Evolutionary conservation across 345 rosid genomes (phyloP), one percentile per base, ranked within the genome.

Genomic region (Crucihimalaya himalaica): DNA sequence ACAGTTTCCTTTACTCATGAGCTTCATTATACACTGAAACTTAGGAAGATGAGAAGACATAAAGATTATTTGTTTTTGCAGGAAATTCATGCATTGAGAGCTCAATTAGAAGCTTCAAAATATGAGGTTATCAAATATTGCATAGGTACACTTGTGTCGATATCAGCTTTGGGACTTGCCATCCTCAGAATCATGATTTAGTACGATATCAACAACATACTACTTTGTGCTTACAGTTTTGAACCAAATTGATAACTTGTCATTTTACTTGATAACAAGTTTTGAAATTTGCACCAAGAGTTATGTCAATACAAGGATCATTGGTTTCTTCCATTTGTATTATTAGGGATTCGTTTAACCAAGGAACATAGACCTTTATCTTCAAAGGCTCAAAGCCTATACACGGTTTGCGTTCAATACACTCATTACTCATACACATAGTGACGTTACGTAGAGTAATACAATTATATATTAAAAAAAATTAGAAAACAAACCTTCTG

Each of bases 81-180:
- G 97, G 98, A 94, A 85, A 91, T 89, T 78, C 96, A 94, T 80
- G 80, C 86, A 6, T 63, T 89, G 74, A 83, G 98, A 78, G 97
- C 98, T 39, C 95, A 88, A 19, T 42, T 94, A 72, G 98, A 94
- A 85, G 92, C 88, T 48, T 89, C 95, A 14, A 89, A 94, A 64
- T 89, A 89, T 23, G 98, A 94, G 46, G 96, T 88, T 15, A 89
- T 91, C 70, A 94, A 91, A 76, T 94, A 94, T 76, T 94, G 98
- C 86, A 86, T 94, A 13, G 98, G 97, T 83, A 92, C 96, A 74
- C 86, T 92, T 6, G 97, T 85, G 47, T 95, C 97, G 11, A 83
- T 85, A 68, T 86, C 92, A 74, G 92, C 97, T 1, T 93, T 87
- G 39, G 97, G 97, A 27, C 86, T 92, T 35, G 93, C 97, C 10